These are phyloP conservation scores for Emmonsia crescens DNA, from an alignment of 2,329 filamentous ascomycete species.

Conservation along the genomic window DNA sequence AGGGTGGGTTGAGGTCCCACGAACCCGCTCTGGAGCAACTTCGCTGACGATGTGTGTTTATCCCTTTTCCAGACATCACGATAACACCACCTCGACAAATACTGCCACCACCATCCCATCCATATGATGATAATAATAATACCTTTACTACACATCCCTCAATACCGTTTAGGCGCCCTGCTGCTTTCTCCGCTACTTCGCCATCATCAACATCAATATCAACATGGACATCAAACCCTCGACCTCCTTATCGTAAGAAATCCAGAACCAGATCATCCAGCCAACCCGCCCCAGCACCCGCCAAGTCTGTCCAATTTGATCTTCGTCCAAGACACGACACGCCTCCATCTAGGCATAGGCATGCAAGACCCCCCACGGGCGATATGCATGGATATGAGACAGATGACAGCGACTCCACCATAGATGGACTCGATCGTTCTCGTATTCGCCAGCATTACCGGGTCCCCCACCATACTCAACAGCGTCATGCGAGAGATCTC, in stretches of 20 bases:
- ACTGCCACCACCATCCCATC: background rate
- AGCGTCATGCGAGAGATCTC: background rate
- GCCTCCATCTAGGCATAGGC: constrained; percentile 23
- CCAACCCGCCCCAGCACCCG: constrained; percentile 3
- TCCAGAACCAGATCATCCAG: constrained; percentile 11
- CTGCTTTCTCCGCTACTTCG: background rate
- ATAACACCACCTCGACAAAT: background rate
- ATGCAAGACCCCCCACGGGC: constrained; percentile 6
- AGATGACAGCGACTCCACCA: constrained; percentile 32
- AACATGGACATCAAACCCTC: background rate
- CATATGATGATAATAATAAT: background rate
- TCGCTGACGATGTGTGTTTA: constrained; percentile 6
- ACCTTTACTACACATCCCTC: background rate
- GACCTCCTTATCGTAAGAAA: background rate
- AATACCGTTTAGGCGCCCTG: background rate
- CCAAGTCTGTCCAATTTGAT: constrained; percentile 14
- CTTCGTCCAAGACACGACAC: constrained; percentile 13
- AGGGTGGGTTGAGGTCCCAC: constrained; percentile 32
- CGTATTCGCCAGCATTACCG: constrained; percentile 9
- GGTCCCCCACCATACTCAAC: background rate
- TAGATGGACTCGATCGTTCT: constrained; percentile 16
- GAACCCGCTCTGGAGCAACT: background rate
- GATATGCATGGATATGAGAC: constrained; percentile 31
- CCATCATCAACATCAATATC: background rate
- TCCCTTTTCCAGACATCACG: constrained; percentile 15